These are phyloP conservation scores for Nicotiana attenuata DNA, from an alignment of 257 asterid genomes.

Conservation along the genomic window DNA sequence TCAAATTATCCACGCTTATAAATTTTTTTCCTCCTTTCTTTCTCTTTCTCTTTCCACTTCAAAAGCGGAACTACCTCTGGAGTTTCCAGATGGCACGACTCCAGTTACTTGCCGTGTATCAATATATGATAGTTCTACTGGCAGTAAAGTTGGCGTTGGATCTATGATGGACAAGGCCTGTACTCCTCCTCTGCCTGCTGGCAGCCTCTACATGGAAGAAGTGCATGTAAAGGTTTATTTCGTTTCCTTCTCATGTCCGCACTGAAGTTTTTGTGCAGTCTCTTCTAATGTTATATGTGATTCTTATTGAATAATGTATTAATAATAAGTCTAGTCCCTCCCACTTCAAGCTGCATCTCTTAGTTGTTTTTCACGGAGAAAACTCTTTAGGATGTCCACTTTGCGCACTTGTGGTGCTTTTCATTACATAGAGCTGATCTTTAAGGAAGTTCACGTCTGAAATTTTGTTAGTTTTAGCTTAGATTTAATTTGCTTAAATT, in stretches of 20 bases:
- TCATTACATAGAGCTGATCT: conserved; percentile 1
- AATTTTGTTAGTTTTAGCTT: not conserved
- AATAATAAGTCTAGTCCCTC: conserved; percentile 1
- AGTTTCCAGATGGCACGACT: conserved; percentile 89
- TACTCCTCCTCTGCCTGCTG: conserved; percentile 68
- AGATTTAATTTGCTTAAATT: not conserved
- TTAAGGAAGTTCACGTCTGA: not conserved
- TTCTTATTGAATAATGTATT: not conserved
- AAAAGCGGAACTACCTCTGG: conserved; percentile 75
- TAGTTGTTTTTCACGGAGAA: not conserved
- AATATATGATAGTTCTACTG: conserved; percentile 59
- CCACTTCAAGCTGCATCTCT: not conserved
- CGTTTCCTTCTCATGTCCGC: not conserved
- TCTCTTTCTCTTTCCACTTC: conserved; percentile 1
- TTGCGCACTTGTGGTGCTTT: not conserved
- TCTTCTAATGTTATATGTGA: not conserved
- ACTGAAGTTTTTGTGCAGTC: not conserved
- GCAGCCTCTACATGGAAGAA: conserved; percentile 88
- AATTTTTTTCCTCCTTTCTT: not conserved
- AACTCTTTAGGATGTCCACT: not conserved
- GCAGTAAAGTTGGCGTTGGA: conserved; percentile 71
- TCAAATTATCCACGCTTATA: conserved; percentile 9
- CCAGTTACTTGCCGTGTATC: conserved; percentile 82
- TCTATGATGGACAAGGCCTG: conserved; percentile 62
- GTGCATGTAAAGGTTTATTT: conserved; percentile 63